A percentile compares a stretch with the other conserved stretches of the same genome.
Conservation (phyloP, 129 eudicot species). For the Deinandra increscens region DNA sequence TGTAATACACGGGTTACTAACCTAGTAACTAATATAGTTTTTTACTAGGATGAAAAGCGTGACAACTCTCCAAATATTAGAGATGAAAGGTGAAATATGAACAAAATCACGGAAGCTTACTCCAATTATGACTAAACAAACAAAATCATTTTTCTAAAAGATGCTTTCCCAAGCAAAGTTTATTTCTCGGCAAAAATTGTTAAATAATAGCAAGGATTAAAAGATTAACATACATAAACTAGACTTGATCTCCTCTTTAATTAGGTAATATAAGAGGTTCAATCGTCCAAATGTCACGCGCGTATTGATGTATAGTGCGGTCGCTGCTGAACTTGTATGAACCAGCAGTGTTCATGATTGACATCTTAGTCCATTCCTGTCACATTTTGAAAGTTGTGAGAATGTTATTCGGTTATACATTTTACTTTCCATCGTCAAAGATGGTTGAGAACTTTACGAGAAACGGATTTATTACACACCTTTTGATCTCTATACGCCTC, state of each 20-base stretch:
- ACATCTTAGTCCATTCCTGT: slow-evolving; percentile 79
- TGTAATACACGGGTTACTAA: too few species aligned
- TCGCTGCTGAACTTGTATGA: slow-evolving; percentile 74
- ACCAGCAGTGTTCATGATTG: slow-evolving; percentile 68
- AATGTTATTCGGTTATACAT: not conserved
- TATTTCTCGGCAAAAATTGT: slow-evolving; percentile 1
- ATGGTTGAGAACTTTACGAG: not conserved
- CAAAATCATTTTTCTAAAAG: slow-evolving; percentile 3
- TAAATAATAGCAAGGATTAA: slow-evolving; percentile 17
- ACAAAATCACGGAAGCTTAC: too few species aligned
- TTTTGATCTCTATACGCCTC: slow-evolving; percentile 61
- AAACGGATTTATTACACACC: slow-evolving; percentile 24
- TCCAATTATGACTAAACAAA: slow-evolving; percentile 15
- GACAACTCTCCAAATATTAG: too few species aligned
- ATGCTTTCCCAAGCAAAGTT: slow-evolving; percentile 14
- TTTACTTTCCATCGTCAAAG: not conserved
- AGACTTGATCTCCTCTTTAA: too few species aligned
- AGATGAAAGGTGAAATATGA: too few species aligned
- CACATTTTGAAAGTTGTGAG: slow-evolving; percentile 1
- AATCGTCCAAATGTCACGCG: slow-evolving; percentile 61
- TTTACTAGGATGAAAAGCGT: too few species aligned
- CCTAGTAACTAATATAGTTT: too few species aligned
- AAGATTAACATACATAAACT: slow-evolving; percentile 20
- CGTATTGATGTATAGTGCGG: slow-evolving; percentile 65
- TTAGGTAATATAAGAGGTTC: slow-evolving; percentile 51